A percentile compares a stretch with the other conserved stretches of the same genome.
These are phyloP conservation scores for Fusarium mundagurra DNA, from an alignment of 2,329 filamentous ascomycete genomes.

Conservation along the genomic window DNA sequence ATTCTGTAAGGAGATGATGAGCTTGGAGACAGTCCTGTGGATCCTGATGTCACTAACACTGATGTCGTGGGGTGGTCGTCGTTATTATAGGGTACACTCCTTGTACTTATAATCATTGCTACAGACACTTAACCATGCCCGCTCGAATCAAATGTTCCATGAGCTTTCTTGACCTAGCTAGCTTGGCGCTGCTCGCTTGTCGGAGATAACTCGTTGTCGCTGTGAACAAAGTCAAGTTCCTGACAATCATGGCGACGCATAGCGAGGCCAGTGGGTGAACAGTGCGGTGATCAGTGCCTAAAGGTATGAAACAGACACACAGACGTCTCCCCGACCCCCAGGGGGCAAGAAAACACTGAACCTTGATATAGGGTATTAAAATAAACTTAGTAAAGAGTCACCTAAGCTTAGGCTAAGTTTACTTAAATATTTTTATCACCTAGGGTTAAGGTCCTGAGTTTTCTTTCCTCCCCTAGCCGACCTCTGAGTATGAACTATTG, in stretches of 20 bases:
- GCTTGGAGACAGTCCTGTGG: fast-evolving
- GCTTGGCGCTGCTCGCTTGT: fast-evolving
- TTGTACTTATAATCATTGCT: not conserved
- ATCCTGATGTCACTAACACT: not conserved
- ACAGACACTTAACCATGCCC: not conserved
- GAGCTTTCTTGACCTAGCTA: fast-evolving
- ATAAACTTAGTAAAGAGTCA: no score
- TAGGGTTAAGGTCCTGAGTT: no score
- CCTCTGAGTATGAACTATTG: fast-evolving
- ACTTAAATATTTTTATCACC: no score
- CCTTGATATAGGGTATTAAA: no score
- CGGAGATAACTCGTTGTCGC: not conserved
- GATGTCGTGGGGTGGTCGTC: not conserved
- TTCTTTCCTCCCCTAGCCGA: no score
- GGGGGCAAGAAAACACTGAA: no score
- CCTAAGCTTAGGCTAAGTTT: no score
- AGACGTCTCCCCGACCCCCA: no score
- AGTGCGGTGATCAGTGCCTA: not conserved
- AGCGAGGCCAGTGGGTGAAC: not conserved
- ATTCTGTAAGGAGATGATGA: not conserved
- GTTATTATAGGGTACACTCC: not conserved
- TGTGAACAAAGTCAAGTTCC: not conserved
- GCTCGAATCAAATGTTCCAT: not conserved
- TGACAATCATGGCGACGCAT: fast-evolving
- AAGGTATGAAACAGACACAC: not conserved